Evolutionary conservation across 768 basidiomycete species (phyloP).

Genomic region (Pleurotus cornucopiae): DNA sequence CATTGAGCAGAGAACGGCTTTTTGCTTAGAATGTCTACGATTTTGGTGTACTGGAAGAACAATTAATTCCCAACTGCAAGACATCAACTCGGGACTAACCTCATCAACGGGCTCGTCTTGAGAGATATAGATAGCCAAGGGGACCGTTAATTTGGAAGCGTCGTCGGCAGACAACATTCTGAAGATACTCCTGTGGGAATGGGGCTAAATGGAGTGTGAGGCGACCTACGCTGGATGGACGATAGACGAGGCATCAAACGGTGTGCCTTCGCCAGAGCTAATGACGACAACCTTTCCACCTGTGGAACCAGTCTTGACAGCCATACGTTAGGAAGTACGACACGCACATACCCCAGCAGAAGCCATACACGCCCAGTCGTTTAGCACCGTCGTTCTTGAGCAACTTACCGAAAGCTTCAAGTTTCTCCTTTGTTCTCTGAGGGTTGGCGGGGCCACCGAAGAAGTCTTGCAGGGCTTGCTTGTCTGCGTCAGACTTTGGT

Average conservation of each 20-base stretch:
- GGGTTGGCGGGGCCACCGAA: slow-evolving; percentile 52
- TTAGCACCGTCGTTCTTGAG: slow-evolving; percentile 39
- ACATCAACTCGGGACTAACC: slow-evolving; percentile 29
- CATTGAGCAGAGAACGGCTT: slow-evolving; percentile 48
- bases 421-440: slow-evolving; percentile 30
- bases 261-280: slow-evolving; percentile 33
- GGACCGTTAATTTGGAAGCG: slow-evolving; percentile 44
- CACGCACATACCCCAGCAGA: slow-evolving; percentile 48
- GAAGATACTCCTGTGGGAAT: not conserved
- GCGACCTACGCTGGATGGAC: slow-evolving; percentile 54
- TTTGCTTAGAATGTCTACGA: slow-evolving; percentile 40
- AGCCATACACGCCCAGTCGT: slow-evolving; percentile 46
- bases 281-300: slow-evolving; percentile 49
- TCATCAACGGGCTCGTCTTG: slow-evolving; percentile 54
- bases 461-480: slow-evolving; percentile 50
- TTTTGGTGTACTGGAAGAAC: slow-evolving; percentile 39
- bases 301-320: slow-evolving; percentile 12
- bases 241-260: slow-evolving; percentile 45
- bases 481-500: slow-evolving; percentile 48
- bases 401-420: slow-evolving; percentile 34
- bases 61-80: not conserved
- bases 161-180: slow-evolving; percentile 53
- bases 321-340: not conserved
- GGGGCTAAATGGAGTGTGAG: not conserved
- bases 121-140: slow-evolving; percentile 53